Evolutionary conservation across 1,284 basidiomycete genomes (phyloP).

Genomic region (Apiotrichum sp.): DNA sequence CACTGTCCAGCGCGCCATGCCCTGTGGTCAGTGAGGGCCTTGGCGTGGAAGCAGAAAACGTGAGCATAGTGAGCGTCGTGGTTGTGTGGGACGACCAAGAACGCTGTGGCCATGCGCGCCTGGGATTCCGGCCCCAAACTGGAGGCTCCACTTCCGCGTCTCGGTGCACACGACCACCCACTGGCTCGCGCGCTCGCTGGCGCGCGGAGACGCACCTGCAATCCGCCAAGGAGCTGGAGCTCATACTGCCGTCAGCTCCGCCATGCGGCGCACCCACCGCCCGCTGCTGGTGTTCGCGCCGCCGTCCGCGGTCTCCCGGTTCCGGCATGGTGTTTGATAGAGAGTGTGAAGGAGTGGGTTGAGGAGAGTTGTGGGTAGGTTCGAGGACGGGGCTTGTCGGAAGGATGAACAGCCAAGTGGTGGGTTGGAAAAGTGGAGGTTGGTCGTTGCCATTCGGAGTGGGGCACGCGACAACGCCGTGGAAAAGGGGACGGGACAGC

Average conservation of each 20-base stretch:
- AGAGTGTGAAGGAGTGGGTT: background rate
- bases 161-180: no score
- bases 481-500: no score
- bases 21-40: conserved; percentile 46
- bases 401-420: no score
- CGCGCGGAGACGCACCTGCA: conserved; percentile 21
- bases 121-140: no score
- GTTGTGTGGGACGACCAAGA: background rate
- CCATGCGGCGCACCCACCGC: conserved; percentile 20
- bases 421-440: background rate
- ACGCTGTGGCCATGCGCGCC: no score
- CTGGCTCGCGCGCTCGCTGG: background rate
- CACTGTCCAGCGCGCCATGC: conserved; percentile 54
- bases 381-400: no score
- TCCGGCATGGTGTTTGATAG: background rate
- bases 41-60: background rate
- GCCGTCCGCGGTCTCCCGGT: conserved; percentile 25
- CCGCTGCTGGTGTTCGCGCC: conserved; percentile 35
- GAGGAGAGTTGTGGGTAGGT: background rate
- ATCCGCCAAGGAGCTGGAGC: conserved; percentile 36
- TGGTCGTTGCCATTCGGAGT: no score
- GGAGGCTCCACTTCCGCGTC: no score
- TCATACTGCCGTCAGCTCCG: conserved; percentile 22
- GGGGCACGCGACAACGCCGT: no score
- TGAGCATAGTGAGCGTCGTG: background rate